A percentile compares a stretch with the other conserved stretches of the same genome.
Conservation (phyloP, 768 basidiomycete species). For the Kwoniella shandongensis region DNA sequence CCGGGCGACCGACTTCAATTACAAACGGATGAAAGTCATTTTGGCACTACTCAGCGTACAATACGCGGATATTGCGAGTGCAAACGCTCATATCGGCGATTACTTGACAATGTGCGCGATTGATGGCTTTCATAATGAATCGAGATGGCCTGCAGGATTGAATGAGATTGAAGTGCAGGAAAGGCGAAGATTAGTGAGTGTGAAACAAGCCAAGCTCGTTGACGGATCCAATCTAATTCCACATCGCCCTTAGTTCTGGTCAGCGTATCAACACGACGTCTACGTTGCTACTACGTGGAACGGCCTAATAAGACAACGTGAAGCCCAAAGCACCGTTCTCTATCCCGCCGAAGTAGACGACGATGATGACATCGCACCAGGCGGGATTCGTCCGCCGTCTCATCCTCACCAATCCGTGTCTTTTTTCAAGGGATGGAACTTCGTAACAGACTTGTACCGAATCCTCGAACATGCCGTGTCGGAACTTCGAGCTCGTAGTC, state of each 20-base stretch:
- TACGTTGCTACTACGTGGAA: slow-evolving; percentile 42
- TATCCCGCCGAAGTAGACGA: slow-evolving; percentile 44
- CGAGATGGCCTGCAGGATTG: slow-evolving; percentile 35
- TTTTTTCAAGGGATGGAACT: slow-evolving; percentile 44
- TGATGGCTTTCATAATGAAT: slow-evolving; percentile 40
- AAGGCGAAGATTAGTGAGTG: slow-evolving; percentile 40
- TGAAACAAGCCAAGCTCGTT: not conserved
- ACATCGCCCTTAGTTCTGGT: slow-evolving; percentile 36
- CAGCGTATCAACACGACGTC: slow-evolving; percentile 37
- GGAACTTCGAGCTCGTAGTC: slow-evolving; percentile 15
- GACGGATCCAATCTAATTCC: not conserved
- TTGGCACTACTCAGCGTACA: slow-evolving; percentile 38
- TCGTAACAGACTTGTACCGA: slow-evolving; percentile 42
- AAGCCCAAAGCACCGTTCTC: slow-evolving; percentile 36
- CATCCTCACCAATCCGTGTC: slow-evolving; percentile 15
- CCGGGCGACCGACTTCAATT: slow-evolving; percentile 34
- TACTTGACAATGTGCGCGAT: slow-evolving; percentile 32
- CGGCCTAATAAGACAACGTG: slow-evolving; percentile 35
- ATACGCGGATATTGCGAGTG: slow-evolving; percentile 29
- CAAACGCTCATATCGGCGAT: slow-evolving; percentile 33
- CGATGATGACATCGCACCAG: slow-evolving; percentile 35
- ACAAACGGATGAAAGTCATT: slow-evolving; percentile 35
- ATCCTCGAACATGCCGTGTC: slow-evolving; percentile 41
- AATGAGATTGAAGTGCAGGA: slow-evolving; percentile 37
- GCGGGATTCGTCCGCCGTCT: slow-evolving; percentile 5